phyloP scores from a whole-genome alignment of 495 filamentous ascomycete species.

The Tuber indicum region DNA sequence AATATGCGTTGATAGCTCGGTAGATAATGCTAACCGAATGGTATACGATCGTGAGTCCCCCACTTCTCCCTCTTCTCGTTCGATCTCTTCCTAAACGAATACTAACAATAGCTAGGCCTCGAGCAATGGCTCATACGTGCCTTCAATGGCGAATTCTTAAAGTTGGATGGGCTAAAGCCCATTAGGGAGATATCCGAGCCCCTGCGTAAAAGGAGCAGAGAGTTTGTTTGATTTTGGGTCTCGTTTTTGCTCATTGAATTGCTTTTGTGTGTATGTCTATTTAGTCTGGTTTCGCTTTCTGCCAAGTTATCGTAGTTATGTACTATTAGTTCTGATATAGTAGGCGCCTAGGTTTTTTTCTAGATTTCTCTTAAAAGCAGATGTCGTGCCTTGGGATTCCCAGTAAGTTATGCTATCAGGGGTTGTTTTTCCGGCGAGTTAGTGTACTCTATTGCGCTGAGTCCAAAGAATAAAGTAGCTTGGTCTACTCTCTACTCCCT shows the following conservation, averaged over 20 bases:
- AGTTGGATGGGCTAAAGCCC: conserved; percentile 63
- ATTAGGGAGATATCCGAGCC: conserved; percentile 21
- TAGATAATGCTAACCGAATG: conserved; percentile 75
- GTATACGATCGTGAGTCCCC: conserved; percentile 82
- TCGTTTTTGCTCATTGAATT: conserved; percentile 3
- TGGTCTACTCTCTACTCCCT: neutral
- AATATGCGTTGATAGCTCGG: neutral
- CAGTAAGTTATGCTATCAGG: neutral
- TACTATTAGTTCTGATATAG: conserved; percentile 8
- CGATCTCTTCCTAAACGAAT: conserved; percentile 8
- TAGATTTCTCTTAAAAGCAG: neutral
- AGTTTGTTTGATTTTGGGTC: neutral
- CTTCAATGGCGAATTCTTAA: conserved; percentile 93
- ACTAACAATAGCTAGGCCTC: conserved; percentile 56
- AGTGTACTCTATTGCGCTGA: neutral
- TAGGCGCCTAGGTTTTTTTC: neutral
- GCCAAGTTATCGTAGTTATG: neutral
- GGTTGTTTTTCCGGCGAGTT: neutral
- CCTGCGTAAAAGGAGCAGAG: neutral
- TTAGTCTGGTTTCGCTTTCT: neutral
- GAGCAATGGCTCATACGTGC: conserved; percentile 92
- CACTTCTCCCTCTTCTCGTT: conserved; percentile 6
- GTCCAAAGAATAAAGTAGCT: neutral
- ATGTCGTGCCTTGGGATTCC: neutral
- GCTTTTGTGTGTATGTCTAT: neutral